Evolutionary conservation across 2,329 filamentous ascomycete genomes (phyloP).

Genomic region (Colletotrichum sp.): DNA sequence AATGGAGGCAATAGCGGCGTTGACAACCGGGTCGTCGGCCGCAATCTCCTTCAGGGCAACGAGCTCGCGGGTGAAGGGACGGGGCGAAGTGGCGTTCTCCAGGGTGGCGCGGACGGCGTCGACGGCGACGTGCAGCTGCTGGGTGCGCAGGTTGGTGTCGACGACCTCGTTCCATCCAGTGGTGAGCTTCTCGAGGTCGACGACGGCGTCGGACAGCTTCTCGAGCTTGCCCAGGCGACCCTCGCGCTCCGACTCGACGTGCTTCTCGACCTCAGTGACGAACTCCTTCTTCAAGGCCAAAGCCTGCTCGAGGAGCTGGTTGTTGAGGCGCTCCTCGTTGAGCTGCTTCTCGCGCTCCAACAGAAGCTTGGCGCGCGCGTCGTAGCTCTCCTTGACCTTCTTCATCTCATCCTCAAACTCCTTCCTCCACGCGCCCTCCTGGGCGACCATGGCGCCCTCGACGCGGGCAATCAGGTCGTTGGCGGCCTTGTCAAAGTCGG

Average conservation of each 20-base stretch:
- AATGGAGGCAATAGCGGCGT: slow-evolving; percentile 94
- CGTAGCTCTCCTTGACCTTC: slow-evolving; percentile 77
- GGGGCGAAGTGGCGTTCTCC: slow-evolving; percentile 74
- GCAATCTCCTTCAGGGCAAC: slow-evolving; percentile 94
- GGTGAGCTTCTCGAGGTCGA: slow-evolving; percentile 86
- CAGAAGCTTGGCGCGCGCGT: slow-evolving; percentile 79
- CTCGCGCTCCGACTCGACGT: slow-evolving; percentile 87
- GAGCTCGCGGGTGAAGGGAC: slow-evolving; percentile 90
- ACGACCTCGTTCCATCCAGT: slow-evolving; percentile 90
- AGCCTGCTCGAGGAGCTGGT: slow-evolving; percentile 88
- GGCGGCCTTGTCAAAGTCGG: slow-evolving; percentile 86
- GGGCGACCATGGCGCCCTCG: slow-evolving; percentile 79
- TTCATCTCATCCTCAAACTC: slow-evolving; percentile 90
- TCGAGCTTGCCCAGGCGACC: slow-evolving; percentile 86
- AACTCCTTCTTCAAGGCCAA: slow-evolving; percentile 88
- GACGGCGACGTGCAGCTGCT: slow-evolving; percentile 94
- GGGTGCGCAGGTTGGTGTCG: slow-evolving; percentile 88
- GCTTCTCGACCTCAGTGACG: slow-evolving; percentile 74
- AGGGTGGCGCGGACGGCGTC: slow-evolving; percentile 89
- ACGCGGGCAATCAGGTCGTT: slow-evolving; percentile 88
- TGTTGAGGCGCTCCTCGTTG: slow-evolving; percentile 81
- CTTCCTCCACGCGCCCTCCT: slow-evolving; percentile 82
- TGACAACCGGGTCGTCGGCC: slow-evolving; percentile 81
- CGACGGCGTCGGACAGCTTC: slow-evolving; percentile 78
- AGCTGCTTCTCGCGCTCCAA: slow-evolving; percentile 80